Conservation (phyloP, 139 green algal species). For the Zygnema circumcarinatum region DNA sequence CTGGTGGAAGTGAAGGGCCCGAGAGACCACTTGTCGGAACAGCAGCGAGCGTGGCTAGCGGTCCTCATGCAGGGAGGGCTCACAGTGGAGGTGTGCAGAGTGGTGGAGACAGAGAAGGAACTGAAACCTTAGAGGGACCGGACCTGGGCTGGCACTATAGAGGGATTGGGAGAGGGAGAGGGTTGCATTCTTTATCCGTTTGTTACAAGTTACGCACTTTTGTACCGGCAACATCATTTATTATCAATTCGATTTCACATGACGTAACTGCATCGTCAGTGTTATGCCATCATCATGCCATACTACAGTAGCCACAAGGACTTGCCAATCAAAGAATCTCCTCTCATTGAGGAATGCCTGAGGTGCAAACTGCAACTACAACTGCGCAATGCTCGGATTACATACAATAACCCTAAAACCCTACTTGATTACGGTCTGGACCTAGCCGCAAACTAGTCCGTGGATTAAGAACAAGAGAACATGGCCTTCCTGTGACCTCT, state of each 20-base stretch:
- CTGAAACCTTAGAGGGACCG: background rate
- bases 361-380: no score
- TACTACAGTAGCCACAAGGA: no score
- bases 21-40: slow-evolving; percentile 54
- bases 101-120: slow-evolving; percentile 23
- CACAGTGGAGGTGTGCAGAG: slow-evolving; percentile 61
- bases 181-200: background rate
- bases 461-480: no score
- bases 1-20: slow-evolving; percentile 67
- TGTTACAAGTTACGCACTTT: background rate
- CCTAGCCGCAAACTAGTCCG: no score
- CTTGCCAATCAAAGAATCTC: no score
- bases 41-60: slow-evolving; percentile 55
- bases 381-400: no score
- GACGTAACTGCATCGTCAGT: no score
- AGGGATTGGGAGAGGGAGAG: background rate
- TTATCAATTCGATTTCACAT: background rate
- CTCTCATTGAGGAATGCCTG: no score
- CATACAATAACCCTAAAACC: no score
- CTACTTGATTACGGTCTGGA: no score
- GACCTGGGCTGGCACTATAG: background rate
- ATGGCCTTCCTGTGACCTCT: no score
- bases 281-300: no score
- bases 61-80: slow-evolving; percentile 27
- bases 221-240: background rate